Conservation (phyloP, 176 grass and related monocot species). For the Carex parvula region DNA sequence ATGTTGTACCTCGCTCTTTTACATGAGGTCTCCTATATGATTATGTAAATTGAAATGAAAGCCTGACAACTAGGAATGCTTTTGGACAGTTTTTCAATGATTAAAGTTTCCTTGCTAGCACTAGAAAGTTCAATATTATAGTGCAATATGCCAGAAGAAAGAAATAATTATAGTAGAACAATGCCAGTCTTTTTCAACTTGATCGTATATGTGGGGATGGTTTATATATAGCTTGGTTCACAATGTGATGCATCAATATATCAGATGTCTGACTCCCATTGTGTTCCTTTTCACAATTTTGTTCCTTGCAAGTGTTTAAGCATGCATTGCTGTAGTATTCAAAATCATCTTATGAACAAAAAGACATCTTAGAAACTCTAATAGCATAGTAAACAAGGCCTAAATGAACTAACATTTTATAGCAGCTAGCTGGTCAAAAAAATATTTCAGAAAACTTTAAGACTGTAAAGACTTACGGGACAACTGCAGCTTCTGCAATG, state of each 20-base stretch:
- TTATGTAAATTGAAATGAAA: not conserved
- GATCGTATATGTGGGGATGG: not conserved
- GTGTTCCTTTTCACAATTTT: not conserved
- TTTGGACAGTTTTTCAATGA: not conserved
- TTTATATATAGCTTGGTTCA: not conserved
- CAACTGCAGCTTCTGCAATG: slow-evolving; percentile 56
- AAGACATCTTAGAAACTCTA: no score
- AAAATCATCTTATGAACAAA: no score
- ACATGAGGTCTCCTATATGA: not conserved
- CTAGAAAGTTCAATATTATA: not conserved
- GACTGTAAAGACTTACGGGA: slow-evolving; percentile 37
- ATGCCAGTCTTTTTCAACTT: not conserved
- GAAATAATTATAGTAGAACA: not conserved
- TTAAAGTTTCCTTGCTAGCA: not conserved
- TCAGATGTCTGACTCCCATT: not conserved
- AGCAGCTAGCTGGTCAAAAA: not conserved
- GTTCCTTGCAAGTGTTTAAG: not conserved
- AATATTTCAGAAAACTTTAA: not conserved
- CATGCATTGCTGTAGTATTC: not conserved
- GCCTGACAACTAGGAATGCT: not conserved
- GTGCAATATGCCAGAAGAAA: not conserved
- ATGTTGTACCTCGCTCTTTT: not conserved
- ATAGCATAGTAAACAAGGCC: not conserved
- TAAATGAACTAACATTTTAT: not conserved
- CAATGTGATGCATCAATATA: not conserved